Evolutionary conservation across 352 stramenopile genomes (phyloP), one percentile per base, ranked within the genome.

Genomic region (Phytophthora citricola): DNA sequence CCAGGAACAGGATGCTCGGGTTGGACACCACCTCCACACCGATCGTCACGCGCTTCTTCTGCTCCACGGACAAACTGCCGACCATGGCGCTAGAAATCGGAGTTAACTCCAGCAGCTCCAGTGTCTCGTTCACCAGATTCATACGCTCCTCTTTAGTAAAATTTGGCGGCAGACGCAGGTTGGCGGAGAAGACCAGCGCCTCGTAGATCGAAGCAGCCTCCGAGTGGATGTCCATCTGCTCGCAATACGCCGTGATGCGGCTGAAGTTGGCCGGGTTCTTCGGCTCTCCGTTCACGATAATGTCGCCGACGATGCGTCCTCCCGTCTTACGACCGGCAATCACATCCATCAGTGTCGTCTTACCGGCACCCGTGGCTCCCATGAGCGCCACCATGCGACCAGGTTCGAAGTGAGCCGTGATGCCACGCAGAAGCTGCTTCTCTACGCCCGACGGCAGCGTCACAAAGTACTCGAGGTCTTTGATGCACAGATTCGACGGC

Each of bases 1-100:
- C 94, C 29, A 99, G 61, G 66, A 99, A 97, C 58, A 99, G 55
- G 20, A 99, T 81, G 57, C 93, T 94, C 26, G 95, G 95, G 66
- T 98, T 98, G 4, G 89, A 72, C 6, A 97, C 94, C 27, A 99
- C 78, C 69, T 99, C 92, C 7, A 97, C 83, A n/a, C 82, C 95
- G 53, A 98, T 98, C 10, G 92, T 95, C n/a, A 98, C 73, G 22
- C 93, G 79, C 73, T 98, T 98, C 71, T 93, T 90, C 64, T 98
- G 89, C 56, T 98, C 94, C n/a, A 97, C 89, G 7, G 82, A 95
- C 11, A 71, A 17, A 17, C 77, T 73, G 1, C 61, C 55, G 4
- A 90, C 66, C 53, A 95, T 17, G 0, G 0, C 17, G 0, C 17
- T 0, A 17, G 17, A 0, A 17, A 17, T 17, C 0, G 17, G 14